Evolutionary conservation across 2,329 filamentous ascomycete species (phyloP).

Genomic region (Curvularia spicifera): DNA sequence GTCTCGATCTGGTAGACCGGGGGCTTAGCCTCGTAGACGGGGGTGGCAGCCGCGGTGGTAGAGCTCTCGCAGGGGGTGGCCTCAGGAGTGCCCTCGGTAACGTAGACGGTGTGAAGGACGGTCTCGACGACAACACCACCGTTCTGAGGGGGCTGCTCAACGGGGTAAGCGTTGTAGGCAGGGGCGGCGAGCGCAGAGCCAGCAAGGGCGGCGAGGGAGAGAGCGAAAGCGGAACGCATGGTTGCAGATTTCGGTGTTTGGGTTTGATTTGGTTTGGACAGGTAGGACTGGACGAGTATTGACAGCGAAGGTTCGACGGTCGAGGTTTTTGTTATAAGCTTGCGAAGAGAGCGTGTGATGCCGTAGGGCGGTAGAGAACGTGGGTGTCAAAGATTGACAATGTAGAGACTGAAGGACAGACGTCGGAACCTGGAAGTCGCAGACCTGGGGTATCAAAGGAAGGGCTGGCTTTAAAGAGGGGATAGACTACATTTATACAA

Average conservation of each 20-base stretch:
- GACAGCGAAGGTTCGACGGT: conserved; percentile 29
- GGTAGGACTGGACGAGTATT: conserved; percentile 19
- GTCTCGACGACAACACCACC: conserved; percentile 38
- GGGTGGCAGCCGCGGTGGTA: background rate
- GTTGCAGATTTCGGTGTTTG: conserved; percentile 28
- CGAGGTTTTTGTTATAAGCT: conserved; percentile 17
- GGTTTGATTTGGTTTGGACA: conserved; percentile 7
- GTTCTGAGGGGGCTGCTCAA: conserved; percentile 16
- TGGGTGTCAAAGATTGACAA: conserved; percentile 41
- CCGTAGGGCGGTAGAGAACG: conserved; percentile 42
- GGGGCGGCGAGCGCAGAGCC: conserved; percentile 41
- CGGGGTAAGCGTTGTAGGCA: conserved; percentile 5
- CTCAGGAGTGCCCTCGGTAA: conserved; percentile 25
- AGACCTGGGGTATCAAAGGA: conserved; percentile 36
- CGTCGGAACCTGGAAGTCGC: conserved; percentile 46
- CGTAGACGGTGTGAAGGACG: conserved; percentile 36
- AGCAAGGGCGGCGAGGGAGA: conserved; percentile 39
- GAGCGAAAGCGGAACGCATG: conserved; percentile 38
- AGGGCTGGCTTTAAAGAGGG: conserved; percentile 20
- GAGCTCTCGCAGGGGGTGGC: conserved; percentile 4
- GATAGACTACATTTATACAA: conserved; percentile 38
- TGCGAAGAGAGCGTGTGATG: conserved; percentile 33
- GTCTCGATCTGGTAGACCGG: conserved; percentile 7
- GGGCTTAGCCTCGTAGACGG: conserved; percentile 5
- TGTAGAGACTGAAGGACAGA: conserved; percentile 37